phyloP scores from a whole-genome alignment of 768 basidiomycete genomes.

The Leccinum sublutescens region DNA sequence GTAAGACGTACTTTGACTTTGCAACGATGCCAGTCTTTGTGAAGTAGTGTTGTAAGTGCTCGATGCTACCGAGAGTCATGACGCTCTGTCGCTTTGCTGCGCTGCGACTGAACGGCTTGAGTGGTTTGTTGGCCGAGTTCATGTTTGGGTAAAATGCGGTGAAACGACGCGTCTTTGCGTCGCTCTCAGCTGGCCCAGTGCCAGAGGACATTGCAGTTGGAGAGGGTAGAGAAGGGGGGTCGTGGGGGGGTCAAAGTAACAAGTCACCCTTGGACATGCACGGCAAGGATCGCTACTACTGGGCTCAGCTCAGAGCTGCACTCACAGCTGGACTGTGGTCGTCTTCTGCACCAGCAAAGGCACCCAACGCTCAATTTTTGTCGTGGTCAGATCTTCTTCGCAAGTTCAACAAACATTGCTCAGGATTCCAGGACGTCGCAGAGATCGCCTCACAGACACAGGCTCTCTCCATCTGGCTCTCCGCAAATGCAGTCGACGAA shows the following conservation, averaged over 20 bases:
- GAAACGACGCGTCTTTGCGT: constrained; percentile 56
- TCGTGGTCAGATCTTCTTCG: constrained; percentile 79
- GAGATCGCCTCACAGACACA: constrained; percentile 70
- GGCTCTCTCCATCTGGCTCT: constrained; percentile 55
- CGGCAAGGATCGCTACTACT: constrained; percentile 61
- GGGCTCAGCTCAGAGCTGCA: constrained; percentile 67
- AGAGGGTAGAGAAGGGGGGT: background rate
- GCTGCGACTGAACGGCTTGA: constrained; percentile 85
- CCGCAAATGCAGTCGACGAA: constrained; percentile 48
- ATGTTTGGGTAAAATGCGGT: constrained; percentile 78
- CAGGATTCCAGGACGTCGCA: constrained; percentile 55
- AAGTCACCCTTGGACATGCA: constrained; percentile 27
- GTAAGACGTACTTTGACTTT: constrained; percentile 59
- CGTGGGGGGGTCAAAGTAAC: constrained; percentile 12
- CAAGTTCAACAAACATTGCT: constrained; percentile 85
- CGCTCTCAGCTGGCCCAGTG: constrained; percentile 20
- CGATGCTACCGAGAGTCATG: constrained; percentile 92
- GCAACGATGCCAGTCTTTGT: constrained; percentile 81
- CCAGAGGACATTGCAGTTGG: too few relatives aligned
- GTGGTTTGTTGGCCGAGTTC: constrained; percentile 66
- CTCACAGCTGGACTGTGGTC: constrained; percentile 78
- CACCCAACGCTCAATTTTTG: constrained; percentile 49
- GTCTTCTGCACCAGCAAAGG: constrained; percentile 56
- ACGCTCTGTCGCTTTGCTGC: constrained; percentile 94
- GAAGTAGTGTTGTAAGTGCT: constrained; percentile 94